Evolutionary conservation across 1,139 yeast species (phyloP).

Genomic region (Pichia sp.): DNA sequence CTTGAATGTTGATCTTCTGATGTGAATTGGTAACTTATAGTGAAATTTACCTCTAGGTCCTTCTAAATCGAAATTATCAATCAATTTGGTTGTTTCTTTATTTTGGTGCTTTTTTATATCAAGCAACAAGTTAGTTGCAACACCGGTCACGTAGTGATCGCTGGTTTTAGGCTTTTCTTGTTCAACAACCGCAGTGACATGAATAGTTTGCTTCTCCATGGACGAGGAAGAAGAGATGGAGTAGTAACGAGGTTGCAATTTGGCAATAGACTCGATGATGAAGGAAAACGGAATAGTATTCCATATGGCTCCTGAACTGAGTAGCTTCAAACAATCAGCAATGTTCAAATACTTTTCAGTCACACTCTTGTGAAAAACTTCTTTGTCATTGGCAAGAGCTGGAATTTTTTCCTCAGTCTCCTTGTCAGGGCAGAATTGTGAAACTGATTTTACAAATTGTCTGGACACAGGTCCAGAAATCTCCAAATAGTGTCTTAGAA

Average conservation of each 20-base stretch:
- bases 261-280: constrained; percentile 74
- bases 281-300: constrained; percentile 74
- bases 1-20: constrained; percentile 92
- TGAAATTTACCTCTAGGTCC: constrained; percentile 74
- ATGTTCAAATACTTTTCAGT: constrained; percentile 60
- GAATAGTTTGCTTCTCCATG: constrained; percentile 69
- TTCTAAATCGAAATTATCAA: constrained; percentile 60
- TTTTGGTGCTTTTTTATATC: constrained; percentile 66
- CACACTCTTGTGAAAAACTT: constrained; percentile 59
- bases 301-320: constrained; percentile 71
- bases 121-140: constrained; percentile 82
- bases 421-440: constrained; percentile 75
- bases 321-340: constrained; percentile 63
- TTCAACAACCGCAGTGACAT: constrained; percentile 92
- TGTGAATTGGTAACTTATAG: constrained; percentile 76
- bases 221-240: constrained; percentile 91
- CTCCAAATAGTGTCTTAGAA: constrained; percentile 82
- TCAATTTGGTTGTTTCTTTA: constrained; percentile 40
- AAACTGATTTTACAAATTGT: constrained; percentile 72
- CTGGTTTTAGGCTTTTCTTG: constrained; percentile 39
- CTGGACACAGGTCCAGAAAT: constrained; percentile 93
- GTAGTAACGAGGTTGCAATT: constrained; percentile 90
- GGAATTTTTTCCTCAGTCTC: constrained; percentile 50
- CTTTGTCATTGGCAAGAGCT: constrained; percentile 65
- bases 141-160: constrained; percentile 67